Evolutionary conservation across 176 grass and related monocot species (phyloP).

Genomic region (Stipa capillata): DNA sequence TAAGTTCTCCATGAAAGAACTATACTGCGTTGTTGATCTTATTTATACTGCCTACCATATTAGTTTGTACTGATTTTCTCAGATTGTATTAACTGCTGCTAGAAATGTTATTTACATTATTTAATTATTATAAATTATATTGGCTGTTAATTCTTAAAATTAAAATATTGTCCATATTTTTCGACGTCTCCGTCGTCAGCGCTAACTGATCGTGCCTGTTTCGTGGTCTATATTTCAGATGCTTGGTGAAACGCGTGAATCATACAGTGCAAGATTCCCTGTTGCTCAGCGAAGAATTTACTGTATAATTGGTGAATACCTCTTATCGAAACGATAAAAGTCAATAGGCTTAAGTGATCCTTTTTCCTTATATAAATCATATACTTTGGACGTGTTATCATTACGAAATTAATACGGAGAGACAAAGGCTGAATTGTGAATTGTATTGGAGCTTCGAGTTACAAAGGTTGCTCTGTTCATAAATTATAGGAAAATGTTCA

Average conservation of each 20-base stretch:
- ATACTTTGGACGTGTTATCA: neutral
- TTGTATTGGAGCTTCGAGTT: neutral
- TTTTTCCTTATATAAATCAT: neutral
- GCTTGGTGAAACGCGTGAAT: neutral
- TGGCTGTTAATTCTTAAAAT: too few species aligned
- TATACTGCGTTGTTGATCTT: too few species aligned
- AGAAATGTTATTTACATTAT: too few species aligned
- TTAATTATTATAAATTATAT: too few species aligned
- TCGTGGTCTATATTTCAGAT: neutral
- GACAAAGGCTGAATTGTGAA: neutral
- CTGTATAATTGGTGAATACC: neutral
- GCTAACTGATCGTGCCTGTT: neutral
- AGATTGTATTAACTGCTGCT: too few species aligned
- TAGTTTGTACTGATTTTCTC: too few species aligned
- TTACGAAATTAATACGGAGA: neutral
- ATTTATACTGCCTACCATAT: too few species aligned
- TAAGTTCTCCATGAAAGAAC: too few species aligned
- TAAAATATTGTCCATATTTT: too few species aligned
- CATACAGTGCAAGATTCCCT: neutral
- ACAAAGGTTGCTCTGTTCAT: neutral
- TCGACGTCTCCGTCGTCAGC: conserved; percentile 17
- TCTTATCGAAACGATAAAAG: neutral
- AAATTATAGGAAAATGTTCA: too few species aligned
- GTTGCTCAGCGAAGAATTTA: neutral
- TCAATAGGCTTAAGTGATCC: neutral